A percentile compares a stretch with the other conserved stretches of the same genome.
Evolutionary conservation across 2,329 filamentous ascomycete species (phyloP).

Genomic region (Cladophialophora exuberans): DNA sequence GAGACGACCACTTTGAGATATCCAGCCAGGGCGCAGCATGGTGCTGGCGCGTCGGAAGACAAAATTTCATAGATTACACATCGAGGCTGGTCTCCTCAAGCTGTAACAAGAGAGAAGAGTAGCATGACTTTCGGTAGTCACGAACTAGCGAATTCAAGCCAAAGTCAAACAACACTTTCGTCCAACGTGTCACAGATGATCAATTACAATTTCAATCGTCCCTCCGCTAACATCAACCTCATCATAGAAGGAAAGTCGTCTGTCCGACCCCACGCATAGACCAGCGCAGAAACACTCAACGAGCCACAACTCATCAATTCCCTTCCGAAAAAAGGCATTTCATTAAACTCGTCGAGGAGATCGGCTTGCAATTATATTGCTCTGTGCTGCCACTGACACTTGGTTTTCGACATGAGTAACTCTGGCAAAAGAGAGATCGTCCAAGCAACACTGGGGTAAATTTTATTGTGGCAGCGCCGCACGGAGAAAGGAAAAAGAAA

Average conservation of each 20-base stretch:
- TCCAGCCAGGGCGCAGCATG: too few relatives aligned
- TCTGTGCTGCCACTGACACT: slow-evolving; percentile 84
- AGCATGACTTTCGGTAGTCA: too few relatives aligned
- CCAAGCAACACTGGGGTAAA: slow-evolving; percentile 83
- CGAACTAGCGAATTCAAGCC: too few relatives aligned
- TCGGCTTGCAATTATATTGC: slow-evolving; percentile 73
- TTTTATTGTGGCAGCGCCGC: slow-evolving; percentile 73
- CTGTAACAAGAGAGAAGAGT: not conserved
- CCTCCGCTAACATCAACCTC: not conserved
- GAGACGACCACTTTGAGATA: too few relatives aligned
- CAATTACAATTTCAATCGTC: too few relatives aligned
- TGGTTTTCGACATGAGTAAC: slow-evolving; percentile 56
- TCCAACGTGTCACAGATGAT: too few relatives aligned
- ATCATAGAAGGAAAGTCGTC: slow-evolving; percentile 10
- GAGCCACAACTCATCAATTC: slow-evolving; percentile 35
- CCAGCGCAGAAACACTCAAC: slow-evolving; percentile 38
- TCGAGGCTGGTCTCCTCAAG: not conserved
- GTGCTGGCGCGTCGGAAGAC: not conserved
- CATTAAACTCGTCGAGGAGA: slow-evolving; percentile 38
- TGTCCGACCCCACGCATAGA: slow-evolving; percentile 59
- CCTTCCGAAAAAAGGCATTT: slow-evolving; percentile 10
- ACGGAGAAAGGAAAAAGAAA: slow-evolving; percentile 62
- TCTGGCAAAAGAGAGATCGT: slow-evolving; percentile 53
- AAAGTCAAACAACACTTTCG: too few relatives aligned
- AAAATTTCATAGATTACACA: slow-evolving; percentile 8